phyloP scores from a whole-genome alignment of 2,329 filamentous ascomycete genomes.

The Ambrosiella cleistominuta region DNA sequence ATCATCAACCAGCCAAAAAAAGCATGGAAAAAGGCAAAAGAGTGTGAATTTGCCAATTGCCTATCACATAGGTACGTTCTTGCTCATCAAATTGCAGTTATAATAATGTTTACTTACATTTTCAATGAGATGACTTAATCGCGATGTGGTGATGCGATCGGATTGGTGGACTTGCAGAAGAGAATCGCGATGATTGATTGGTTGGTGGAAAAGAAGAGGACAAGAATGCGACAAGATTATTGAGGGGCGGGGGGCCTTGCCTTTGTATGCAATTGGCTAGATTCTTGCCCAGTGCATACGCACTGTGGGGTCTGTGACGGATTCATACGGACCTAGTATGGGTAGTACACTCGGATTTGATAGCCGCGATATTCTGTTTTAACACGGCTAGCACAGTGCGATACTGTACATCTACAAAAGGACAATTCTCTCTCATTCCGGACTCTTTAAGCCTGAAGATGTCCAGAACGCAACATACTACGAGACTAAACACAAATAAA shows the following conservation, averaged over 20 bases:
- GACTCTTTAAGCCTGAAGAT: no score
- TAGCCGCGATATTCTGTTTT: background rate
- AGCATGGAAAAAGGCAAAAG: slow-evolving; percentile 8
- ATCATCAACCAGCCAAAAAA: slow-evolving; percentile 18
- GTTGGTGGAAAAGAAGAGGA: slow-evolving; percentile 27
- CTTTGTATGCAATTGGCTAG: slow-evolving; percentile 9
- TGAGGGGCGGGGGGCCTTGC: slow-evolving; percentile 22
- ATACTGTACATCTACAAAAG: background rate
- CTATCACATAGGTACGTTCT: background rate
- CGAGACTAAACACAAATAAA: no score
- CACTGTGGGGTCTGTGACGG: background rate
- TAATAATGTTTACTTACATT: background rate
- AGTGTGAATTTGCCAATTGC: background rate
- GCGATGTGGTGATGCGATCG: background rate
- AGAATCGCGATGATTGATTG: slow-evolving; percentile 27
- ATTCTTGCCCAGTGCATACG: background rate
- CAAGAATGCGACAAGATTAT: slow-evolving; percentile 32
- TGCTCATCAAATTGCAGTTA: background rate
- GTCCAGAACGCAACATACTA: no score
- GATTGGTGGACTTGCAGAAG: slow-evolving; percentile 5
- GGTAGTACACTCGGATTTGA: background rate
- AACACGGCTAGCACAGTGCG: background rate
- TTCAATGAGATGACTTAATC: background rate
- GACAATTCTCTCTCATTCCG: no score
- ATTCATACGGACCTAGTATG: background rate